Conservation (phyloP, 1,139 yeast species). For the Petasospora rhodanensis region DNA sequence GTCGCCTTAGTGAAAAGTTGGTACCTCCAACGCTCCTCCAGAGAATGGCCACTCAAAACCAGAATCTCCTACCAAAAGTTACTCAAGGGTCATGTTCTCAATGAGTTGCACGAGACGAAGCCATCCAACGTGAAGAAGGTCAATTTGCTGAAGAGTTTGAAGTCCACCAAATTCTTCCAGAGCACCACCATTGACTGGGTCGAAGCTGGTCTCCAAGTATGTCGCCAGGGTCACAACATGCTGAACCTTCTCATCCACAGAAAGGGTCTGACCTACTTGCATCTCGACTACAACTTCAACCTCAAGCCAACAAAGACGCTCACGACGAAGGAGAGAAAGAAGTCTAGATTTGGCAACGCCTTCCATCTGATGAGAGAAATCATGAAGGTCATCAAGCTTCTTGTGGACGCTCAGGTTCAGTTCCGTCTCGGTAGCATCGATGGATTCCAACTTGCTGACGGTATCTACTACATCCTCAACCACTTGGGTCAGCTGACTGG, state of each 20-base stretch:
- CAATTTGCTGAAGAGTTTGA: slow-evolving; percentile 62
- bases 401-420: slow-evolving; percentile 94
- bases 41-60: slow-evolving; percentile 64
- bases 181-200: slow-evolving; percentile 96
- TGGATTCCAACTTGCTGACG: slow-evolving; percentile 93
- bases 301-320: slow-evolving; percentile 93
- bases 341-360: slow-evolving; percentile 94
- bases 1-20: slow-evolving; percentile 79
- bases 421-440: slow-evolving; percentile 86
- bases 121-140: slow-evolving; percentile 43
- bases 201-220: slow-evolving; percentile 93
- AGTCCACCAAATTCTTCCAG: slow-evolving; percentile 82
- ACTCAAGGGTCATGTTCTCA: slow-evolving; percentile 67
- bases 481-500: slow-evolving; percentile 97
- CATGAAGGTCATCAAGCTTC: slow-evolving; percentile 68
- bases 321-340: slow-evolving; percentile 93
- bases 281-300: slow-evolving; percentile 92
- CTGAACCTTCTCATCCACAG: slow-evolving; percentile 83
- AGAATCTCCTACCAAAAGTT: slow-evolving; percentile 85
- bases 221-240: slow-evolving; percentile 94
- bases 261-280: slow-evolving; percentile 87
- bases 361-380: slow-evolving; percentile 92
- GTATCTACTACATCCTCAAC: slow-evolving; percentile 80
- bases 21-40: slow-evolving; percentile 64
- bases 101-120: slow-evolving; percentile 53